Base-by-base conservation (phyloP, 805 yeast species). In the Zygotorulaspora florentina region DNA sequence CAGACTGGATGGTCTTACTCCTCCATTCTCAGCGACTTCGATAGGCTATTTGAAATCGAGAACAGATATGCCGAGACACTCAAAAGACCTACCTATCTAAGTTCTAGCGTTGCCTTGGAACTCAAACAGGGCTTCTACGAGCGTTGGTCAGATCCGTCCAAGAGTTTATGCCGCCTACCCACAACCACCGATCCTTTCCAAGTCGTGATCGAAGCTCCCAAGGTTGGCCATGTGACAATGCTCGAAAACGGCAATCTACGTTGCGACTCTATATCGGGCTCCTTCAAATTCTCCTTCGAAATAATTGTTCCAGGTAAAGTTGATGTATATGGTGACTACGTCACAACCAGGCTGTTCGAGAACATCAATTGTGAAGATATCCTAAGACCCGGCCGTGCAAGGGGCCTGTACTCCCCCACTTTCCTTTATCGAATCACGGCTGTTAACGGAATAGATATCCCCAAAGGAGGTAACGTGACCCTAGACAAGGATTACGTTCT, bases 271-370 rank as follows among this genome's bases (percentile, higher is more conserved):
- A 72, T 57, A 45, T 70, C 28, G 74, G 71, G 69, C 70, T 1
- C 81, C 2, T 51, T 76, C 3, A 64, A 80, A 35, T 34, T 80
- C 12, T 57, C 62, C 3, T 45, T 81, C 29, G 88, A 83, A 59
- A 62, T 66, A 17, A 48, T 80, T 16, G 47, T 45, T 7, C 55
- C 64, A 1, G 76, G 75, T 0, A 45, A 58, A 1, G 48, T 77
- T 12, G 83, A 80, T 50, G 40, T 62, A 0, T 47, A 47, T 17
- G 77, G 77, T 39, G 48, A 54, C 1, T 39, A 53, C 8, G 60
- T 76, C 8, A 61, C 67, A 1, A 43, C 50, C 8, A 62, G 64
- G 7, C 31, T 42, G 5, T 44, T 59, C 35, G 29, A 34, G 9
- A 26, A 40, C 20, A 20, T 53, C 3, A 35, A 47, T 9, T 46